phyloP scores from a whole-genome alignment of 1,139 yeast genomes.

The Pichia sp. region DNA sequence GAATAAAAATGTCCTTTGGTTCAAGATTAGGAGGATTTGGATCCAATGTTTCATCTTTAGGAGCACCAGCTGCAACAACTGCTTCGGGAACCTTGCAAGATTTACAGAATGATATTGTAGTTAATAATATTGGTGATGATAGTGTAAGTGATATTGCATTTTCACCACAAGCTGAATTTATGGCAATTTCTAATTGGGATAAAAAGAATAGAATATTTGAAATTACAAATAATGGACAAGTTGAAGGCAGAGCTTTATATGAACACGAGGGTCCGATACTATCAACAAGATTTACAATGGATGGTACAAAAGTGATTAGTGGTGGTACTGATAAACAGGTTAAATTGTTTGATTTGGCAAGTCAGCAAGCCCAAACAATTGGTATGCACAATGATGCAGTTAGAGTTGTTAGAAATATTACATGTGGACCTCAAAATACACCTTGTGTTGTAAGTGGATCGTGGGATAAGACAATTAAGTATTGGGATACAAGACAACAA shows the following conservation, averaged over 20 bases:
- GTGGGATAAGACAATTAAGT: constrained; percentile 92
- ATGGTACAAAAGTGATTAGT: constrained; percentile 81
- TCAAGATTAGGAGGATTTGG: constrained; percentile 27
- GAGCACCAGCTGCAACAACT: constrained; percentile 27
- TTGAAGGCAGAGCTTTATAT: constrained; percentile 82
- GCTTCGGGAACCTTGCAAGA: constrained; percentile 61
- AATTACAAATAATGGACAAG: constrained; percentile 51
- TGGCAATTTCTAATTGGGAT: constrained; percentile 91
- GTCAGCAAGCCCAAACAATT: constrained; percentile 77
- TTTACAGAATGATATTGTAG: constrained; percentile 65
- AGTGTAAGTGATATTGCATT: constrained; percentile 82
- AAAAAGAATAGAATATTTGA: constrained; percentile 91
- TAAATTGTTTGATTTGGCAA: constrained; percentile 70
- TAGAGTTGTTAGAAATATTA: constrained; percentile 64
- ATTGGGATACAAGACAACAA: constrained; percentile 90
- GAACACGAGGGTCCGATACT: constrained; percentile 90
- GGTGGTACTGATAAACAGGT: constrained; percentile 95
- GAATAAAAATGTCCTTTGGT: constrained; percentile 23
- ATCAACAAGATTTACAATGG: constrained; percentile 72
- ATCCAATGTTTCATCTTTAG: constrained; percentile 9
- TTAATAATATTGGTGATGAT: constrained; percentile 86
- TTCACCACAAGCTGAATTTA: constrained; percentile 83
- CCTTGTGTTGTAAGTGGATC: constrained; percentile 89
- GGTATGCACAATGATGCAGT: constrained; percentile 88
- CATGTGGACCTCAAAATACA: constrained; percentile 73